These are phyloP conservation scores for Solanum chacoense DNA, from an alignment of 305 asterid genomes.

Conservation along the genomic window DNA sequence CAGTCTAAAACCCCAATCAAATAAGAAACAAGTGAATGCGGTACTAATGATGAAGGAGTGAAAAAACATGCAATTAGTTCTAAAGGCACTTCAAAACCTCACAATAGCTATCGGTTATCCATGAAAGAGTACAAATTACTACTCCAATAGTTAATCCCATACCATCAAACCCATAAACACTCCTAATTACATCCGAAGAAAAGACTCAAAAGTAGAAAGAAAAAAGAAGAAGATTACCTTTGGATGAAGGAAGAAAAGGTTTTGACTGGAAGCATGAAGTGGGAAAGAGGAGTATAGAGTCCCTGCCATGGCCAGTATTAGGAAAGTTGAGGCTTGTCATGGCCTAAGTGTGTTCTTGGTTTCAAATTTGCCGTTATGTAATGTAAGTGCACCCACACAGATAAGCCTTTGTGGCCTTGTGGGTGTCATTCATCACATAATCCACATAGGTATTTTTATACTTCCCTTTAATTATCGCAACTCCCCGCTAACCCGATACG, in stretches of 20 bases:
- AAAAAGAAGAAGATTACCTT: conserved; percentile 17
- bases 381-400: background rate
- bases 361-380: conserved; percentile 1
- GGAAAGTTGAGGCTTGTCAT: conserved; percentile 60
- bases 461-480: background rate
- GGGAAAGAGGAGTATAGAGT: conserved; percentile 21
- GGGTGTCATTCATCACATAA: background rate
- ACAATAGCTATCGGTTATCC: background rate
- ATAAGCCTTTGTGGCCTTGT: conserved; percentile 8
- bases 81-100: background rate
- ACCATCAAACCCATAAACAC: background rate
- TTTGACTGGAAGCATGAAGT: conserved; percentile 18
- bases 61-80: background rate
- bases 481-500: background rate
- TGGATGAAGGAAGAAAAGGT: conserved; percentile 17
- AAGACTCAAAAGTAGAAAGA: background rate
- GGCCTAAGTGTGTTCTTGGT: background rate
- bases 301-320: conserved; percentile 28
- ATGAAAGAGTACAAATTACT: background rate
- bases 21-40: background rate
- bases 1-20: background rate
- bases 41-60: background rate
- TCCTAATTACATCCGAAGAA: background rate
- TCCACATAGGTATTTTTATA: background rate
- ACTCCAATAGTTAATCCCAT: background rate